A percentile compares a stretch with the other conserved stretches of the same genome.
Conservation (phyloP, 140 eudicot species). For the Ambrosia hybrid region DNA sequence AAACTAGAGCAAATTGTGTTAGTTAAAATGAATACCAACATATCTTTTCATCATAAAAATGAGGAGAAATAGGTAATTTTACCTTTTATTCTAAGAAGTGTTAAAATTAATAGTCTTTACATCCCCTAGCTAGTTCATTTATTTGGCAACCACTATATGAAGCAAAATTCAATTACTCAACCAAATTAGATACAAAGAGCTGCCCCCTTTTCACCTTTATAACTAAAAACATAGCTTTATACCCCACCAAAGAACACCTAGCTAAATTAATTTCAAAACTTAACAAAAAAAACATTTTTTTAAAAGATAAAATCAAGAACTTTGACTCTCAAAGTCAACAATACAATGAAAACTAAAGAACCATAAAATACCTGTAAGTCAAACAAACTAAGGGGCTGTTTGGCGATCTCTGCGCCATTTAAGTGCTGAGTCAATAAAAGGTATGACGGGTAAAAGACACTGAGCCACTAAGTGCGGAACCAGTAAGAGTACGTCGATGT, state of each 20-base stretch:
- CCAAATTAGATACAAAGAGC: constrained; percentile 25
- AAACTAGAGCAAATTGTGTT: constrained; percentile 10
- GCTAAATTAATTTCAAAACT: neutral
- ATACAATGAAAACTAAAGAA: too few relatives aligned
- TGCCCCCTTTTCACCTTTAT: neutral
- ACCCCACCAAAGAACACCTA: constrained; percentile 12
- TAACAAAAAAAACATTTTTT: too few relatives aligned
- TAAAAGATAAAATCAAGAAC: too few relatives aligned
- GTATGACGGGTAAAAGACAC: too few relatives aligned
- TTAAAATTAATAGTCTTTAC: constrained; percentile 10
- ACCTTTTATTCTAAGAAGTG: constrained; percentile 7
- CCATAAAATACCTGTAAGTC: too few relatives aligned
- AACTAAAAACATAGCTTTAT: constrained; percentile 9
- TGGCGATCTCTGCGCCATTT: too few relatives aligned
- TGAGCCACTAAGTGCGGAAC: too few relatives aligned
- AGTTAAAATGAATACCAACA: constrained; percentile 3
- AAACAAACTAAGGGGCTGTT: too few relatives aligned
- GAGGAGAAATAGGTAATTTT: neutral
- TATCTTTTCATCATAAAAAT: neutral
- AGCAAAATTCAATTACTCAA: constrained; percentile 33
- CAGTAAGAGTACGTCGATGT: too few relatives aligned
- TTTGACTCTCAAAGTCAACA: too few relatives aligned
- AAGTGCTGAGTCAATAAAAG: too few relatives aligned
- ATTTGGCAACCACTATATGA: constrained; percentile 30
- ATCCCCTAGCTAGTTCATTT: constrained; percentile 24